Conservation (phyloP, 306 rosid genomes). For the Clitoria ternatea region DNA sequence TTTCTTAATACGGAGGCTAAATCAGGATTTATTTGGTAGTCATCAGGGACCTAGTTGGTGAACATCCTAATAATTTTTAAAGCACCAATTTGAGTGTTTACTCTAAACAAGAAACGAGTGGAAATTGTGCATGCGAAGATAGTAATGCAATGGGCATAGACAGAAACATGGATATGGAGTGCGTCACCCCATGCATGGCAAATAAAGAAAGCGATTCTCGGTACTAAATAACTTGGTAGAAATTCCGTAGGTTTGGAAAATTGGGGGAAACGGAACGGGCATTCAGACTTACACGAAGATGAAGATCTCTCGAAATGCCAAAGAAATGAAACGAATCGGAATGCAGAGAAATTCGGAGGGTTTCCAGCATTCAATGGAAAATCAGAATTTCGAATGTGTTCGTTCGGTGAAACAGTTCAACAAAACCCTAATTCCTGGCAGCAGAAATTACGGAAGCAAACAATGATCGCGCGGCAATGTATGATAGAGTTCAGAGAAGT, state of each 20-base stretch:
- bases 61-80: too few relatives aligned
- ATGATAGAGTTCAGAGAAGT: not conserved
- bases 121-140: not conserved
- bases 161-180: not conserved
- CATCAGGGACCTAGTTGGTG: too few relatives aligned
- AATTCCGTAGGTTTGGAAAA: too few relatives aligned
- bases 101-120: not conserved
- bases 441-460: not conserved
- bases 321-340: not conserved
- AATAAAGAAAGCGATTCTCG: not conserved
- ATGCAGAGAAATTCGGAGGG: not conserved
- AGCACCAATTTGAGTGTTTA: too few relatives aligned
- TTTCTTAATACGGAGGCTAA: too few relatives aligned
- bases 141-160: not conserved
- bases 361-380: not conserved
- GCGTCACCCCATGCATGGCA: not conserved
- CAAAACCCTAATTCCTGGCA: conserved; percentile 23
- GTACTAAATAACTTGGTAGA: not conserved
- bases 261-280: not conserved
- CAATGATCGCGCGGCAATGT: not conserved
- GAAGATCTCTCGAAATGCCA: not conserved
- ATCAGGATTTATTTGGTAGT: too few relatives aligned
- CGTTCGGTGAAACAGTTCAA: not conserved
- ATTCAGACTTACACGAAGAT: not conserved
- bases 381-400: not conserved